Conservation (phyloP, 306 rosid species). For the Carpinus fangiana region DNA sequence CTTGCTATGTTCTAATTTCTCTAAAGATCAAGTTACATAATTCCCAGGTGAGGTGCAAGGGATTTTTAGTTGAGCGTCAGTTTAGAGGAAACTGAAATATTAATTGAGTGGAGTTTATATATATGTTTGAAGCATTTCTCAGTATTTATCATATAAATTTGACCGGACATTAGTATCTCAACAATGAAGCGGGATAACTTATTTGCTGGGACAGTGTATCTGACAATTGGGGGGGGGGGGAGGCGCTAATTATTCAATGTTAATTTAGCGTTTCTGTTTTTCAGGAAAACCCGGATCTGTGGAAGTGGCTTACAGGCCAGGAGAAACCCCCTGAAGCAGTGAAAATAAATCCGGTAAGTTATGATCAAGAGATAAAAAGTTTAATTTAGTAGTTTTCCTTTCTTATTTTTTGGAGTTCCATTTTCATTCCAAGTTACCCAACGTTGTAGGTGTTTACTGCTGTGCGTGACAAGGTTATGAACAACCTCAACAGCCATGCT, state of each 20-base stretch:
- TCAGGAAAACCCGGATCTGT: slow-evolving; percentile 90
- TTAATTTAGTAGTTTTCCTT: slow-evolving; percentile 17
- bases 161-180: neutral
- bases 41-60: neutral
- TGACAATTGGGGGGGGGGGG: too few relatives aligned
- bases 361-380: slow-evolving; percentile 21
- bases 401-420: neutral
- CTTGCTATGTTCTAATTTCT: neutral
- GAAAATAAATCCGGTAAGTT: slow-evolving; percentile 66
- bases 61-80: too few relatives aligned
- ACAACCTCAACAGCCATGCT: slow-evolving; percentile 61
- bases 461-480: slow-evolving; percentile 46
- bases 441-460: slow-evolving; percentile 69
- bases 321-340: slow-evolving; percentile 75
- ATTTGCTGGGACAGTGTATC: too few relatives aligned
- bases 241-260: neutral
- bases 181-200: too few relatives aligned
- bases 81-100: too few relatives aligned
- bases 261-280: slow-evolving; percentile 25
- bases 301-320: slow-evolving; percentile 91
- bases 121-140: neutral
- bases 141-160: neutral
- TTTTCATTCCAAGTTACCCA: slow-evolving; percentile 24
- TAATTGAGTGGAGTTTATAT: too few relatives aligned
- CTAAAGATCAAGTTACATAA: neutral